Evolutionary conservation across 164 flowering plant species (phyloP).

Genomic region (Tetracentron sinense): DNA sequence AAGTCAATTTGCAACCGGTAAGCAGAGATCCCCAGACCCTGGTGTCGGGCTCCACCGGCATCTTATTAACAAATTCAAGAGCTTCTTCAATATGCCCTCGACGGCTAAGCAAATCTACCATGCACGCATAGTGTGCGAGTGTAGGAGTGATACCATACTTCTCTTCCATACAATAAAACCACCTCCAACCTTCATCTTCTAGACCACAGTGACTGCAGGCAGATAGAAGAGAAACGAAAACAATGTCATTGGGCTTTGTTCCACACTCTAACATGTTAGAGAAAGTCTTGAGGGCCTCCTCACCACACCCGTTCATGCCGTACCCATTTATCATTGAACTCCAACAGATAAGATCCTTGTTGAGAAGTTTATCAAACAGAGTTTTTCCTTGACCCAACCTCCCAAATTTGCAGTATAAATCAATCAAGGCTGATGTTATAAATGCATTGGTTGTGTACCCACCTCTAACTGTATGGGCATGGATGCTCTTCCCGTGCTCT

Average conservation of each 20-base stretch:
- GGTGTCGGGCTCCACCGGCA: conserved; percentile 56
- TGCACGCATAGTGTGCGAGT: conserved; percentile 59
- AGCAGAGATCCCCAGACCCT: conserved; percentile 59
- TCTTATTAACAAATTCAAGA: conserved; percentile 37
- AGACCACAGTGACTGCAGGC: conserved; percentile 65
- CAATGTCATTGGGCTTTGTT: conserved; percentile 44
- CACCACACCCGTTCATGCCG: conserved; percentile 56
- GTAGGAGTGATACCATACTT: conserved; percentile 41
- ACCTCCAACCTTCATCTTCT: conserved; percentile 49
- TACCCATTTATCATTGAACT: conserved; percentile 67
- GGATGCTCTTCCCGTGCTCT: conserved; percentile 45
- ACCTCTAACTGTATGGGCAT: conserved; percentile 34
- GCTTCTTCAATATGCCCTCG: conserved; percentile 45
- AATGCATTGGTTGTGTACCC: conserved; percentile 42
- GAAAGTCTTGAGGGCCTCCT: conserved; percentile 49
- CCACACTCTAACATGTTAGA: conserved; percentile 45
- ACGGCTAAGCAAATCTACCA: conserved; percentile 64
- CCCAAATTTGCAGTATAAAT: conserved; percentile 61
- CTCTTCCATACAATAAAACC: conserved; percentile 46
- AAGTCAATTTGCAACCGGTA: conserved; percentile 38
- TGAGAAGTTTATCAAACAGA: conserved; percentile 36
- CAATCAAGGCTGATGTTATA: conserved; percentile 49
- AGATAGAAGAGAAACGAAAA: conserved; percentile 50
- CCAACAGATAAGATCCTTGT: conserved; percentile 59
- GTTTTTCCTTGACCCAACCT: conserved; percentile 34